Evolutionary conservation across 495 filamentous ascomycete species (phyloP), one percentile per base, ranked within the genome.

Genomic region (Letharia lupina): DNA sequence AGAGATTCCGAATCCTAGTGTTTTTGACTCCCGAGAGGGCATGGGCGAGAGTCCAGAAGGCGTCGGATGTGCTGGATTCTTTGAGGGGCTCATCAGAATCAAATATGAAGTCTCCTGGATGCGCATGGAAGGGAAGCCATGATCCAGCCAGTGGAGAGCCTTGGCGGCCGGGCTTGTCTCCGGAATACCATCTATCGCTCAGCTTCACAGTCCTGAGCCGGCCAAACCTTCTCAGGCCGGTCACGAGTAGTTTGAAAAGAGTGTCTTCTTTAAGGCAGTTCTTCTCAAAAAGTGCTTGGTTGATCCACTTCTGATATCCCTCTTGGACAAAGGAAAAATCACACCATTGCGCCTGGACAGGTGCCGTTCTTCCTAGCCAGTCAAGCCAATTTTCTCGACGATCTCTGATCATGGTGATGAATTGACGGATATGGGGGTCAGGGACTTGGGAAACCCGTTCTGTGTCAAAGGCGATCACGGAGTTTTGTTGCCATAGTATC

Each of bases 71-170:
- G n/a, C 48, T 28, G 18, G 16, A 11, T 52, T 11, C 7, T 52
- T 7, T 28, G 23, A 28, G 48, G 28, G 48, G 9, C 1, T 28
- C 8, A 28, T 11, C 23, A 52, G 3, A 1, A 52, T 9, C 23
- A 52, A 28, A 28, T 6, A 11, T 8, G n/a, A n/a, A 52, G 48
- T 8, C 48, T 28, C 4, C n/a, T 28, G 48, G 48, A 9, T 52
- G 48, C 3, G 48, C 48, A 12, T 52, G 48, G 23, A 52, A 52
- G 9, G 23, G 48, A 28, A 28, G 48, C 48, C 48, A 52, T 5
- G 48, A 28, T 52, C 48, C n/a, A 52, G 48, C 48, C 23, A 52
- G 48, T n/a, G 48, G 48, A 28, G 48, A 52, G 20, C 48, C 48
- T 28, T 52, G 4, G 23, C 6, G 9, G 20, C n/a, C 3, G 9